Evolutionary conservation across 2,329 filamentous ascomycete species (phyloP).

Genomic region (Sarocladium brachiariae): DNA sequence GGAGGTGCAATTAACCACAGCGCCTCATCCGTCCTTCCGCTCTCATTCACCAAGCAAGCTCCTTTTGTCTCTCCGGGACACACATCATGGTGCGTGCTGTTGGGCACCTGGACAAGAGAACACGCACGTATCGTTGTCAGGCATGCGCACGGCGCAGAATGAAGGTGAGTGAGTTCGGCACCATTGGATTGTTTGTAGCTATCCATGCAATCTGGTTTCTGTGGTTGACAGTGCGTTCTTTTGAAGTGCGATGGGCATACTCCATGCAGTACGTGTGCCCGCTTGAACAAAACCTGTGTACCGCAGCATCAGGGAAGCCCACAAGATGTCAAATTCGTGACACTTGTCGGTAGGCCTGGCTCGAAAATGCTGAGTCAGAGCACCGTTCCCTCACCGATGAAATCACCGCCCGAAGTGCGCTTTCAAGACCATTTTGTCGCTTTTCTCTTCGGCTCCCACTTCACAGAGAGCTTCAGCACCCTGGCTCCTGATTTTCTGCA

Average conservation of each 20-base stretch:
- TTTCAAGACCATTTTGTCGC: conserved; percentile 15
- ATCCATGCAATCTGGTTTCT: no score
- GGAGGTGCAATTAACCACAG: no score
- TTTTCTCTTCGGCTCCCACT: conserved; percentile 16
- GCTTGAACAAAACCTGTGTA: conserved; percentile 17
- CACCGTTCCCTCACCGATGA: background rate
- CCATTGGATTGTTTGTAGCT: no score
- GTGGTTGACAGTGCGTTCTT: no score
- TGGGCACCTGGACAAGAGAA: no score
- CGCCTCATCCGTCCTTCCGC: no score
- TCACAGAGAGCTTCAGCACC: conserved; percentile 13
- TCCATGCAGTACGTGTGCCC: conserved; percentile 21
- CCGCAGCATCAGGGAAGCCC: background rate
- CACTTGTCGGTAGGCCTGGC: background rate
- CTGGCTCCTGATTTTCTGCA: conserved; percentile 13
- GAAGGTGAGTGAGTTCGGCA: no score
- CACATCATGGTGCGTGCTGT: no score
- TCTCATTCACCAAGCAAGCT: no score
- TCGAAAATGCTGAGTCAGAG: background rate
- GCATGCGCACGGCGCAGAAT: no score
- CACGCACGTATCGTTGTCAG: no score
- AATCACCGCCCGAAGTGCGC: background rate
- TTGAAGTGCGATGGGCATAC: conserved; percentile 18
- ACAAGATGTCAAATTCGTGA: conserved; percentile 13
- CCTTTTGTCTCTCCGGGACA: no score